Base-by-base conservation (phyloP, 768 basidiomycete genomes). In the Tricholoma sp. region DNA sequence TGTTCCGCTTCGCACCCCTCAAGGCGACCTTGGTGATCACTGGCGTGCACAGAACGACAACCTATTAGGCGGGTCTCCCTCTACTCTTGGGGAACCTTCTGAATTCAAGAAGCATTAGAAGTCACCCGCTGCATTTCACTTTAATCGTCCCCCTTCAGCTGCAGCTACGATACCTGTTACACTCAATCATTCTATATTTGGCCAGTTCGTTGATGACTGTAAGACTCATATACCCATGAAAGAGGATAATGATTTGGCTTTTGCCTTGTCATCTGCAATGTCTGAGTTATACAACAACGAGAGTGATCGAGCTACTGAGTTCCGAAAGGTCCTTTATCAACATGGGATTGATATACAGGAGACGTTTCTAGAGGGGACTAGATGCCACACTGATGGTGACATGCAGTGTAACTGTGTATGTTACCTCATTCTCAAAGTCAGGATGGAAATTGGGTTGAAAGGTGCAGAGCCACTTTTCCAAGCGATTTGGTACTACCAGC, bases 381-480 rank as follows among this genome's bases (percentile, higher is more conserved):
- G 37, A 31, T 59, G 47, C 44, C n/a, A 18, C 17, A 62, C 65
- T 20, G 57, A 60, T 32, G 51, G 61, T 24, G 57, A 65, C 34
- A 17, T 61, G 52, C 55, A 53, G 55, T 52, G 44, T 54, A 57
- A 57, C 31, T 37, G 53, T 50, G 59, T 50, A 52, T 51, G 57
- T 50, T 59, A 18, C 64, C 41, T 42, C 33, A 59, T 70, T 28
- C 49, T 42, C 3, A 59, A 67, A 36, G 55, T 61, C 33, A 65
- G 59, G 58, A 61, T 64, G 36, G 70, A 69, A 48, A 24, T 58
- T 11, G 64, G 59, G 20, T 52, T 36, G 32, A 39, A 50, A 10
- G 41, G 41, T 18, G 53, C 63, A 18, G 66, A 72, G n/a, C 69
- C 67, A 6, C 61, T 65, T 48, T 51, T 69, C 31, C 55, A 72